Evolutionary conservation across 805 yeast species (phyloP).

Genomic region (Candida yuanshanica): DNA sequence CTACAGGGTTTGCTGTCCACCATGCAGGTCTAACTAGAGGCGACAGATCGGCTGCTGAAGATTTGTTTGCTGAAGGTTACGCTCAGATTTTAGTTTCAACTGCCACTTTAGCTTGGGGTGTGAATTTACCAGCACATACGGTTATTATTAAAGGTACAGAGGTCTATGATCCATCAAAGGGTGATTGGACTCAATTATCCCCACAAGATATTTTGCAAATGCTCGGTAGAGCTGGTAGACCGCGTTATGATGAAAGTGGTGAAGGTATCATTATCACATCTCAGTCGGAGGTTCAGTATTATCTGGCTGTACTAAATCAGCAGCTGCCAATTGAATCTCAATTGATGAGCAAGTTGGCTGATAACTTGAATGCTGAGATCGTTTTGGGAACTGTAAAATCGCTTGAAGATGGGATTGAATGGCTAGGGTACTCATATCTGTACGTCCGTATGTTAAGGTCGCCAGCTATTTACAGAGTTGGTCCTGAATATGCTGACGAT

Average conservation of each 20-base stretch:
- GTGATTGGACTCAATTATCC: slow-evolving; percentile 85
- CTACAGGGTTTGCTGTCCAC: slow-evolving; percentile 79
- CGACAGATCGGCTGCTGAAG: slow-evolving; percentile 78
- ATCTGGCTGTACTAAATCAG: slow-evolving; percentile 83
- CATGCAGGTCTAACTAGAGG: slow-evolving; percentile 80
- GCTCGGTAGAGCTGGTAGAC: slow-evolving; percentile 99
- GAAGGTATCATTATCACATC: slow-evolving; percentile 91
- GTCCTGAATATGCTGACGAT: slow-evolving; percentile 55
- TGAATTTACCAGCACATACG: slow-evolving; percentile 90
- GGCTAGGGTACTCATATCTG: slow-evolving; percentile 79
- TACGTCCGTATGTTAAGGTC: slow-evolving; percentile 71
- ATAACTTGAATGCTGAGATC: slow-evolving; percentile 80
- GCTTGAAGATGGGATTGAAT: slow-evolving; percentile 62
- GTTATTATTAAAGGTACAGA: slow-evolving; percentile 93
- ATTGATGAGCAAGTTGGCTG: slow-evolving; percentile 62
- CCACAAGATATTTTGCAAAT: slow-evolving; percentile 94
- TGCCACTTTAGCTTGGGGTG: slow-evolving; percentile 97
- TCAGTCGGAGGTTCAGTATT: slow-evolving; percentile 80
- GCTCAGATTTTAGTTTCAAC: slow-evolving; percentile 82
- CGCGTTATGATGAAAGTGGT: slow-evolving; percentile 86
- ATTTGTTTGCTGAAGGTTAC: slow-evolving; percentile 82
- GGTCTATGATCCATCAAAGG: slow-evolving; percentile 85
- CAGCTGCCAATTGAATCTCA: slow-evolving; percentile 93
- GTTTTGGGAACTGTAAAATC: slow-evolving; percentile 61
- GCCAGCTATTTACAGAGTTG: slow-evolving; percentile 72